Base-by-base conservation (phyloP, 441 rosid genomes). In the Breynia disticha region DNA sequence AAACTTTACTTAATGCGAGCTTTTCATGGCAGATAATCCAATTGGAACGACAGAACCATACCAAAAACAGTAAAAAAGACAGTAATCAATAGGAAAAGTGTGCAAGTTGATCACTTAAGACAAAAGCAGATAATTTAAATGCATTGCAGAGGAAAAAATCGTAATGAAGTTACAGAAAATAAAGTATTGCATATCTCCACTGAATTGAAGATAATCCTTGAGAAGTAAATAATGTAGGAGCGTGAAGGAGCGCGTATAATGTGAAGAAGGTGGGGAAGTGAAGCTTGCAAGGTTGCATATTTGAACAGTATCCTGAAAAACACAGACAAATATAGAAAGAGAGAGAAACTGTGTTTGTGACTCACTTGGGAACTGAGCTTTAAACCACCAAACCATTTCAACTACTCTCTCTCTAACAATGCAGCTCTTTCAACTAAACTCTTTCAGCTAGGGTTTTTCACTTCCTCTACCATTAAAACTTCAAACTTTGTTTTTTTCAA, bases 311-410 rank as follows among this genome's bases (percentile, higher is more conserved):
- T 42, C 41, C 41, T 49, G 18, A 60, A 56, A 51, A 56, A 10
- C 56, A 42, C 61, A 48, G 28, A 52, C 45, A 46, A 4, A 48
- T 20, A 55, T 35, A 41, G 46, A 54, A 12, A 63, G 49, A 50
- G 50, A 32, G 24, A 53, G 42, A n/a, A n/a, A 9, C 19, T 11
- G 37, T 21, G n/a, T n/a, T n/a, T n/a, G 37, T 17, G 17, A 17
- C 37, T 17, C 14, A 49, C 67, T 71, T 22, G 79, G 66, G 58
- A 71, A 66, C 57, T 63, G 71, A 52, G 76, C 71, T 18, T 57
- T 6, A 28, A 28, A 28, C 35, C 35, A 28, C 1, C 44, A 41
- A 15, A 41, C 44, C n/a, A 13, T 37, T 41, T 41, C 43, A 41
- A 41, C 44, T 9, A 28, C 35, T 28, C 35, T 28, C 35, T 28